Conservation (phyloP, 1,139 yeast genomes). For the Yamadazyma diddensiae region DNA sequence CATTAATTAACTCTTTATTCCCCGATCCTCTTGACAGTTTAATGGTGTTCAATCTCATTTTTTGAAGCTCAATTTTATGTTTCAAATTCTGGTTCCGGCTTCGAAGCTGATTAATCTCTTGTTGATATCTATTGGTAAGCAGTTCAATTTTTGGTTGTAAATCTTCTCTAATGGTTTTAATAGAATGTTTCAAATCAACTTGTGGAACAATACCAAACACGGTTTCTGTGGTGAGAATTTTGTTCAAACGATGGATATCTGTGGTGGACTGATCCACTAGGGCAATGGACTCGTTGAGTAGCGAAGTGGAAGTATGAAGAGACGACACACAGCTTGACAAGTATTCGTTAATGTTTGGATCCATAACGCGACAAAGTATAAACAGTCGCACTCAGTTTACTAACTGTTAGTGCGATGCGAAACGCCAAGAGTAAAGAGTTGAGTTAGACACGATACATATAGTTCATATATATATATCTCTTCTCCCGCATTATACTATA, state of each 20-base stretch:
- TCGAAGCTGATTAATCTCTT: conserved; percentile 28
- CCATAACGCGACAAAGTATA: conserved; percentile 7
- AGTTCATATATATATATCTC: too few species aligned
- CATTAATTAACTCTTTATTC: conserved; percentile 18
- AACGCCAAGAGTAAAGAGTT: too few species aligned
- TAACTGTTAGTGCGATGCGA: too few species aligned
- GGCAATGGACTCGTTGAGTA: conserved; percentile 29
- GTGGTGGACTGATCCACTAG: conserved; percentile 30
- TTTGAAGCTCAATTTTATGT: conserved; percentile 32
- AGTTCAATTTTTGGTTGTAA: conserved; percentile 35
- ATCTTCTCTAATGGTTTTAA: conserved; percentile 25
- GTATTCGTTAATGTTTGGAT: conserved; percentile 15
- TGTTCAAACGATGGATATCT: conserved; percentile 33
- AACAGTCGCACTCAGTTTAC: too few species aligned
- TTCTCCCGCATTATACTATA: too few species aligned
- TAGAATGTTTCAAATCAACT: conserved; percentile 38
- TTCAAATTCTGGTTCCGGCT: conserved; percentile 25
- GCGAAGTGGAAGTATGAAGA: conserved; percentile 28
- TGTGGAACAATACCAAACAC: conserved; percentile 45
- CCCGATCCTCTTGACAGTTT: conserved; percentile 7
- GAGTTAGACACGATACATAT: too few species aligned
- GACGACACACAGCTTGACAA: conserved; percentile 27
- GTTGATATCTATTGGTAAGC: conserved; percentile 29
- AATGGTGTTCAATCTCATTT: conserved; percentile 29
- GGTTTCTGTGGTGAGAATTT: conserved; percentile 32